These are phyloP conservation scores for Calonectria montana DNA, from an alignment of 2,329 filamentous ascomycete genomes.

Conservation along the genomic window DNA sequence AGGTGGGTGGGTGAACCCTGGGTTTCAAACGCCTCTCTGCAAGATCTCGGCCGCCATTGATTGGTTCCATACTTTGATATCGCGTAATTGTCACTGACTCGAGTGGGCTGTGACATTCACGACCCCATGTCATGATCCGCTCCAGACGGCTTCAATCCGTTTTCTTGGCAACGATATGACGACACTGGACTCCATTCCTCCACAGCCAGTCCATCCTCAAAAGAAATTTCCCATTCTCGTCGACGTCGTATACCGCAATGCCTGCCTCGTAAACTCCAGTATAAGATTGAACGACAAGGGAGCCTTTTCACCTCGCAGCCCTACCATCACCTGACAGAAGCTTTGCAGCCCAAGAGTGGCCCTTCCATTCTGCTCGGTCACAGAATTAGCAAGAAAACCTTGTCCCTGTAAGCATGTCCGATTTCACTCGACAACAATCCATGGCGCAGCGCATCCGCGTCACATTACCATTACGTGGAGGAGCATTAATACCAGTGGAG, in stretches of 20 bases:
- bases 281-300: not conserved
- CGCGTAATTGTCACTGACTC: constrained; percentile 6
- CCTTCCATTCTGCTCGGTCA: not conserved
- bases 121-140: constrained; percentile 1
- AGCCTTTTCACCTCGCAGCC: not conserved
- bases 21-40: not conserved
- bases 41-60: not conserved
- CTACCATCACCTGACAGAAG: constrained; percentile 1
- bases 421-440: not conserved
- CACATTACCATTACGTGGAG: constrained; percentile 1
- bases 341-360: not conserved
- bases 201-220: not conserved
- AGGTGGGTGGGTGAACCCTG: not conserved
- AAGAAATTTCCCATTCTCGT: not conserved
- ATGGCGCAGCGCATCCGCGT: not conserved
- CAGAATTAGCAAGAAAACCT: not conserved
- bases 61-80: constrained; percentile 1
- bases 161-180: constrained; percentile 1
- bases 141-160: not conserved
- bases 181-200: not conserved
- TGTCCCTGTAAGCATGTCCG: not conserved
- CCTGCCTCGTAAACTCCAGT: too few species aligned
- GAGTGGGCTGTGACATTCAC: not conserved
- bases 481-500: not conserved
- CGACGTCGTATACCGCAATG: not conserved